These are phyloP conservation scores for Pythium guiyangense DNA, from an alignment of 352 stramenopile genomes.

Conservation along the genomic window DNA sequence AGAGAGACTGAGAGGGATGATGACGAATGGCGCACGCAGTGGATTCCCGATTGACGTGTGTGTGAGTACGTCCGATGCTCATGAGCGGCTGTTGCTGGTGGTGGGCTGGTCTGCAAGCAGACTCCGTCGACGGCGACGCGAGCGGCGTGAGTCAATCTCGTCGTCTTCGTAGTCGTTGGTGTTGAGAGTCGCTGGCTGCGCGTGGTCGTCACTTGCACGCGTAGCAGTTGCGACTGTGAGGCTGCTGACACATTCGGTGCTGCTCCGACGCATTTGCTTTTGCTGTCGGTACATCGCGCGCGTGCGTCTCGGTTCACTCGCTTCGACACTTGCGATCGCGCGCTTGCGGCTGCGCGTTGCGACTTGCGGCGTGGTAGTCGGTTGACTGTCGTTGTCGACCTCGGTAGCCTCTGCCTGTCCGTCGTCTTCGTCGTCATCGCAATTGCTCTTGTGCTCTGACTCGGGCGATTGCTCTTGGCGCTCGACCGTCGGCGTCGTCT, in stretches of 20 bases:
- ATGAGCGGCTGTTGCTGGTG: too few relatives aligned
- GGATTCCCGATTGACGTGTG: too few relatives aligned
- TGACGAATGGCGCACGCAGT: too few relatives aligned
- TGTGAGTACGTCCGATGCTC: too few relatives aligned
- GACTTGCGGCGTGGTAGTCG: background rate
- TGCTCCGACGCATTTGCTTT: constrained; percentile 1
- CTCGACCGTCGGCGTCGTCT: background rate
- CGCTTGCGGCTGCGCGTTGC: background rate
- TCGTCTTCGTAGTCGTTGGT: constrained; percentile 24
- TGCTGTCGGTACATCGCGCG: background rate
- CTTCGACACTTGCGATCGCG: constrained; percentile 2
- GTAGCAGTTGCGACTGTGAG: background rate
- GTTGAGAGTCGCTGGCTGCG: background rate
- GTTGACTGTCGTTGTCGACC: background rate
- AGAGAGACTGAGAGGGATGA: too few relatives aligned
- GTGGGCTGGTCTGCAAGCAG: constrained; percentile 3
- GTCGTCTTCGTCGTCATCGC: background rate
- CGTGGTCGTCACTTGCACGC: background rate
- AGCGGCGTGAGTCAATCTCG: constrained; percentile 26
- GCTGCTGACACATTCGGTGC: background rate
- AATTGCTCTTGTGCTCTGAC: background rate
- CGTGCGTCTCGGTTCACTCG: constrained; percentile 12
- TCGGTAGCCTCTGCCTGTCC: background rate
- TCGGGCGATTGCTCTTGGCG: background rate
- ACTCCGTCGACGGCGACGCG: constrained; percentile 23